Evolutionary conservation across 1,284 basidiomycete genomes (phyloP).

Genomic region (Cutaneotrichosporon daszewskae): DNA sequence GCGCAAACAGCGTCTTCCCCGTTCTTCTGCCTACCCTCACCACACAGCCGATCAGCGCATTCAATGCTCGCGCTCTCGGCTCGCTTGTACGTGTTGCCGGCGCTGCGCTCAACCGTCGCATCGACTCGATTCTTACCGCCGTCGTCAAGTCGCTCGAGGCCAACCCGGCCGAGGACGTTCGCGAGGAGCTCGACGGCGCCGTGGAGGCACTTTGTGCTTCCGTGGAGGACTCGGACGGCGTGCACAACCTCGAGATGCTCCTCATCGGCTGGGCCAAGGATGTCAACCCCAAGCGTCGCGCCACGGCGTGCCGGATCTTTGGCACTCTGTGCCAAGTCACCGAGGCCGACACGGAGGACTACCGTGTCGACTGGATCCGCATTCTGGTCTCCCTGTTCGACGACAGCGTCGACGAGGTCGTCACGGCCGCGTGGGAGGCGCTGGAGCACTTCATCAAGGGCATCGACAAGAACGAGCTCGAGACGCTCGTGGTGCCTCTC

Average conservation of each 20-base stretch:
- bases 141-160: constrained; percentile 62
- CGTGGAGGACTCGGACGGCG: constrained; percentile 73
- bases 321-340: constrained; percentile 74
- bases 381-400: constrained; percentile 81
- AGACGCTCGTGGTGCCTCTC: constrained; percentile 79
- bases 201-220: constrained; percentile 65
- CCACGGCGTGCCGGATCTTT: constrained; percentile 72
- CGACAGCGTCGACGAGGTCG: constrained; percentile 66
- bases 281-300: constrained; percentile 62
- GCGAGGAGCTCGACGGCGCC: constrained; percentile 68
- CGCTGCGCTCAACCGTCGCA: constrained; percentile 72
- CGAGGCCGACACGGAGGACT: constrained; percentile 67
- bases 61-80: constrained; percentile 90
- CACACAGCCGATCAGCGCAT: constrained; percentile 81
- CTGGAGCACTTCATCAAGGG: constrained; percentile 87
- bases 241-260: constrained; percentile 80
- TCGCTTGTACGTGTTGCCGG: constrained; percentile 92
- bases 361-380: constrained; percentile 92
- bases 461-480: constrained; percentile 85
- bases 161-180: constrained; percentile 63
- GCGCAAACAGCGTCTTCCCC: constrained; percentile 91
- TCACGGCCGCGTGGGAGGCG: constrained; percentile 75
- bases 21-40: constrained; percentile 94
- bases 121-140: constrained; percentile 69
- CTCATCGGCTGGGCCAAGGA: constrained; percentile 86